Percentiles rank a stretch among this genome's conserved stretches.
phyloP scores from a whole-genome alignment of 2,329 filamentous ascomycete genomes.

The Westerdykella sp. region DNA sequence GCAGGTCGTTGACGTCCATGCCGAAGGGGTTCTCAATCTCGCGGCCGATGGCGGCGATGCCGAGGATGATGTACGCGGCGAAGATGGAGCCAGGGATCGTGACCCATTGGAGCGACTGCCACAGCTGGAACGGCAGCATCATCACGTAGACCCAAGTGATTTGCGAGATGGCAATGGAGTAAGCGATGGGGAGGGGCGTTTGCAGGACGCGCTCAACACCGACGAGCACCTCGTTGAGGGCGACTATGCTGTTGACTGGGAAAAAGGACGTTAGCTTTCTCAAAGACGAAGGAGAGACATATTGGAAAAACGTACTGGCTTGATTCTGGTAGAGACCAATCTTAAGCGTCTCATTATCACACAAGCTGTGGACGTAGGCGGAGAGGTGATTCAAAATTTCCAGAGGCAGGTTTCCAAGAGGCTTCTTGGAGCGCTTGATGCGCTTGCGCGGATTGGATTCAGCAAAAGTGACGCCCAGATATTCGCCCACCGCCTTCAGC shows the following conservation, averaged over 20 bases:
- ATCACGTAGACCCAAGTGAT: conserved; percentile 81
- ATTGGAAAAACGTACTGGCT: conserved; percentile 20
- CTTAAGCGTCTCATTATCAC: conserved; percentile 50
- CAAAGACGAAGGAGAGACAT: neutral
- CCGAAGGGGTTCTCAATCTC: conserved; percentile 86
- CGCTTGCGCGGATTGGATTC: conserved; percentile 69
- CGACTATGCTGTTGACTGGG: conserved; percentile 51
- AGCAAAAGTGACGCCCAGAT: conserved; percentile 69
- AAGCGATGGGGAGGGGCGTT: conserved; percentile 77
- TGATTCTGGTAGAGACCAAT: conserved; percentile 55
- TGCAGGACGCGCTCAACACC: conserved; percentile 71
- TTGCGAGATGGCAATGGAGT: conserved; percentile 75
- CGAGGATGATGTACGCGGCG: conserved; percentile 76
- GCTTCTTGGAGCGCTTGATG: conserved; percentile 62
- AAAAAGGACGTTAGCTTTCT: conserved; percentile 15
- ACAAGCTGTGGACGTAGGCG: conserved; percentile 57
- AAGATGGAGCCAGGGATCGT: conserved; percentile 68
- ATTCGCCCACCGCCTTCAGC: conserved; percentile 60
- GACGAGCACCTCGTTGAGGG: conserved; percentile 65
- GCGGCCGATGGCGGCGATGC: conserved; percentile 66
- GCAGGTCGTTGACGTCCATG: conserved; percentile 68
- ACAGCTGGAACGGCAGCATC: conserved; percentile 74
- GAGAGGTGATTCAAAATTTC: conserved; percentile 70
- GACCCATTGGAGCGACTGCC: conserved; percentile 57
- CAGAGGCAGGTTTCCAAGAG: conserved; percentile 72